phyloP scores from a whole-genome alignment of 495 filamentous ascomycete genomes.

The Tirmania nivea region DNA sequence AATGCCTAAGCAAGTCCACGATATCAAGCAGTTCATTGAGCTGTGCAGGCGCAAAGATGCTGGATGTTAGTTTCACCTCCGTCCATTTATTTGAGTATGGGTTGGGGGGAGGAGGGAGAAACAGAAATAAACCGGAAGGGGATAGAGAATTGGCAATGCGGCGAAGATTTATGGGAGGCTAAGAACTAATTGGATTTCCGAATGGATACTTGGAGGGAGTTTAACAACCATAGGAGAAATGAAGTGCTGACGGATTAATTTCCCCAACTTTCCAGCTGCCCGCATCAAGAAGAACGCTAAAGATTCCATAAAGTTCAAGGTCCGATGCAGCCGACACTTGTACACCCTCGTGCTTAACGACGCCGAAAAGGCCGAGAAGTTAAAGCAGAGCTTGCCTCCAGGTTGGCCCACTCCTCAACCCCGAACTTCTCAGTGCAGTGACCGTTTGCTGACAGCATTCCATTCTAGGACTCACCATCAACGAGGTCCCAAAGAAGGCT shows the following conservation, averaged over 20 bases:
- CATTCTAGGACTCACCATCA: conserved; percentile 45
- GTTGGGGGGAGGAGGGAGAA: background rate
- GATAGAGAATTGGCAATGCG: background rate
- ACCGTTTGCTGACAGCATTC: background rate
- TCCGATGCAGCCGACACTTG: conserved; percentile 80
- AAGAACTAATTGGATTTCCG: background rate
- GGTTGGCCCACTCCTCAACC: conserved; percentile 35
- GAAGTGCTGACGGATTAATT: conserved; percentile 21
- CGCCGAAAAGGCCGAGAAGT: conserved; percentile 97
- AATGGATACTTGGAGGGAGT: no score
- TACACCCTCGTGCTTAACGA: conserved; percentile 98
- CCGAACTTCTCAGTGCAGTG: background rate
- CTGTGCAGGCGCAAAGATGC: conserved; percentile 98
- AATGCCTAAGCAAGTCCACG: conserved; percentile 96
- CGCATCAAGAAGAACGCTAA: conserved; percentile 53
- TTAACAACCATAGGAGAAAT: background rate
- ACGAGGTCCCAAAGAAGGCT: conserved; percentile 34
- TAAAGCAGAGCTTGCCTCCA: conserved; percentile 95
- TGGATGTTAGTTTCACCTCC: conserved; percentile 44
- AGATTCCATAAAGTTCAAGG: conserved; percentile 99
- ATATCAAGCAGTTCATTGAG: conserved; percentile 99
- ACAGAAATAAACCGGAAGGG: background rate
- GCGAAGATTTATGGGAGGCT: background rate
- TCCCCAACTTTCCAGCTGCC: conserved; percentile 5
- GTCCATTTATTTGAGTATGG: background rate